Conservation (phyloP, 2,329 filamentous ascomycete species). For the Aspergillus caelatus region DNA sequence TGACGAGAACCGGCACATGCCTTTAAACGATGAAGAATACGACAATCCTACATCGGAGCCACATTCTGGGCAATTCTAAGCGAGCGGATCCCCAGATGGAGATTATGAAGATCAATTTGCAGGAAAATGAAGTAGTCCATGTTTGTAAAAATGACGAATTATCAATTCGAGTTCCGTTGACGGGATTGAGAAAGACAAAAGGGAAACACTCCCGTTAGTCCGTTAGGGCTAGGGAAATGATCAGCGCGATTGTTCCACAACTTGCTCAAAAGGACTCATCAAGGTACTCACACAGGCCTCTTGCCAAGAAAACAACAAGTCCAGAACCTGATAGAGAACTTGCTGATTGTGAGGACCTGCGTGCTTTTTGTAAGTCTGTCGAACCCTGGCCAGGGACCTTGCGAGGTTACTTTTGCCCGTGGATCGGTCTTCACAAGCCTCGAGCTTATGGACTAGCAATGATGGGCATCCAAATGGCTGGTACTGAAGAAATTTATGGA, state of each 20-base stretch:
- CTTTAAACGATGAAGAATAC: not conserved
- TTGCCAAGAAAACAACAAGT: slow-evolving; percentile 3
- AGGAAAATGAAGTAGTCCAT: not conserved
- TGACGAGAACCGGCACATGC: not conserved
- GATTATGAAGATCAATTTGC: not conserved
- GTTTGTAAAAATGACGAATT: not conserved
- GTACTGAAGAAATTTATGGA: not conserved
- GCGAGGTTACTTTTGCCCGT: not conserved
- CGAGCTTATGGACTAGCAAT: not conserved
- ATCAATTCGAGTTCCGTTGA: not conserved
- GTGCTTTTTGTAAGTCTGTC: not conserved
- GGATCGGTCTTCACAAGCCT: not conserved
- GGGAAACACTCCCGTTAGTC: not conserved
- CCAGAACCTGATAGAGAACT: not conserved
- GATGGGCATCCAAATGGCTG: not conserved
- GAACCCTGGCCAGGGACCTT: slow-evolving; percentile 10
- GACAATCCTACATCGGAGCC: not conserved
- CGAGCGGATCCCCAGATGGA: not conserved
- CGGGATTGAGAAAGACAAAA: not conserved
- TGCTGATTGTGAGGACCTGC: slow-evolving; percentile 7
- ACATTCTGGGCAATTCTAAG: slow-evolving; percentile 2
- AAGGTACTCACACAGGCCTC: slow-evolving; percentile 23
- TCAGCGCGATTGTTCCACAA: slow-evolving; percentile 18
- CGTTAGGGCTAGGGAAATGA: slow-evolving; percentile 16
- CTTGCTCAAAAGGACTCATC: slow-evolving; percentile 34